Conservation (phyloP, 495 filamentous ascomycete species). For the Annulohypoxylon nitens region DNA sequence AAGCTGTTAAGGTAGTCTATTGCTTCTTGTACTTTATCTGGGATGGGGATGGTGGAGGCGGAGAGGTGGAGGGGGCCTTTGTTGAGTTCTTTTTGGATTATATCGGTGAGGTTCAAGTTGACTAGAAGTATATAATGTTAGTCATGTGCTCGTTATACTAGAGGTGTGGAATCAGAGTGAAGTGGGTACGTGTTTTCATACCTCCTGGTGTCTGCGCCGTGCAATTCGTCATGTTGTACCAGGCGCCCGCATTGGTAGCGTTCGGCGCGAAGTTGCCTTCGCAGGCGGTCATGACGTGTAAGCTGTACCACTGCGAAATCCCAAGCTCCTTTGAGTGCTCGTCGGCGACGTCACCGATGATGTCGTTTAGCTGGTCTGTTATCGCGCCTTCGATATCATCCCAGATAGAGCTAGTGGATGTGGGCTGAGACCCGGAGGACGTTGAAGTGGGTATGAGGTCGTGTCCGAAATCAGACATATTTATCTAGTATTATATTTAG, state of each 20-base stretch:
- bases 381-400: slow-evolving; percentile 49
- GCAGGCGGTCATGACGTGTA: slow-evolving; percentile 79
- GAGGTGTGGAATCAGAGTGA: no score
- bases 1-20: slow-evolving; percentile 65
- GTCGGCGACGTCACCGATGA: slow-evolving; percentile 59
- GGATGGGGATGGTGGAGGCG: slow-evolving; percentile 70
- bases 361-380: slow-evolving; percentile 54
- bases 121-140: slow-evolving; percentile 43
- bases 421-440: slow-evolving; percentile 45
- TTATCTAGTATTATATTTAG: slow-evolving; percentile 61
- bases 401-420: slow-evolving; percentile 30
- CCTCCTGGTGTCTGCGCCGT: slow-evolving; percentile 67
- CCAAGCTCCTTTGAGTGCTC: slow-evolving; percentile 63
- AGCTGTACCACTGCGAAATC: slow-evolving; percentile 79
- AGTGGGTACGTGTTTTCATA: no score
- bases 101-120: slow-evolving; percentile 70
- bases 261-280: slow-evolving; percentile 70
- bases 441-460: slow-evolving; percentile 57
- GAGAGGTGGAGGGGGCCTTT: slow-evolving; percentile 62
- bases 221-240: slow-evolving; percentile 72
- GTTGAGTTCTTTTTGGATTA: slow-evolving; percentile 67
- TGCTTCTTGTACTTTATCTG: slow-evolving; percentile 70
- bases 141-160: no score
- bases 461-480: slow-evolving; percentile 72
- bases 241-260: slow-evolving; percentile 59